These are phyloP conservation scores for Mycena vulgaris DNA, from an alignment of 768 basidiomycete genomes.

Conservation along the genomic window DNA sequence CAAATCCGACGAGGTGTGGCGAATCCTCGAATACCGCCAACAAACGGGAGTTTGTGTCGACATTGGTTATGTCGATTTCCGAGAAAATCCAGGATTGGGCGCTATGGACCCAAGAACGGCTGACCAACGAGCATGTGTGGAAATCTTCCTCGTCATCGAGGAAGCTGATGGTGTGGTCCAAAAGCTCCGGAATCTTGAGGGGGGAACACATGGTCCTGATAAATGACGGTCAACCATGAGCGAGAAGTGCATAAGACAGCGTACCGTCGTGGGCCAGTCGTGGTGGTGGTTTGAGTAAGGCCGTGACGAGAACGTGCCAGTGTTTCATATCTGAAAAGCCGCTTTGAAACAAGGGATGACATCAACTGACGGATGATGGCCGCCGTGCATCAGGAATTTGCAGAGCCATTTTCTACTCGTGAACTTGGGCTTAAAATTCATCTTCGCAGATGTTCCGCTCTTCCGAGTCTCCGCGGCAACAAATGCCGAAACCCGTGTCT, in stretches of 20 bases:
- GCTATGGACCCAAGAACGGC: constrained; percentile 10
- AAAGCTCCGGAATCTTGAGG: not conserved
- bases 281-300: not conserved
- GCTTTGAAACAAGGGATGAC: not conserved
- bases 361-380: too few species aligned
- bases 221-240: not conserved
- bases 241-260: not conserved
- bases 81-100: constrained; percentile 7
- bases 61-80: not conserved
- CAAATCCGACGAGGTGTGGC: constrained; percentile 4
- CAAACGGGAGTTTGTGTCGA: constrained; percentile 1
- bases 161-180: not conserved
- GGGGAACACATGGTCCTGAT: not conserved
- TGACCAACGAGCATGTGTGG: constrained; percentile 1
- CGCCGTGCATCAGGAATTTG: not conserved
- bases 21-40: constrained; percentile 2
- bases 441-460: not conserved
- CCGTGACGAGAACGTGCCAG: not conserved
- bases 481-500: too few species aligned
- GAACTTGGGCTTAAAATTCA: not conserved
- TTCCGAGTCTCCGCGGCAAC: too few species aligned
- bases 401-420: not conserved
- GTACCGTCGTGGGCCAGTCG: not conserved
- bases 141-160: constrained; percentile 1
- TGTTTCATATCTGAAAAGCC: not conserved